Conservation (phyloP, 768 basidiomycete species). For the Fomitopsis serialis region DNA sequence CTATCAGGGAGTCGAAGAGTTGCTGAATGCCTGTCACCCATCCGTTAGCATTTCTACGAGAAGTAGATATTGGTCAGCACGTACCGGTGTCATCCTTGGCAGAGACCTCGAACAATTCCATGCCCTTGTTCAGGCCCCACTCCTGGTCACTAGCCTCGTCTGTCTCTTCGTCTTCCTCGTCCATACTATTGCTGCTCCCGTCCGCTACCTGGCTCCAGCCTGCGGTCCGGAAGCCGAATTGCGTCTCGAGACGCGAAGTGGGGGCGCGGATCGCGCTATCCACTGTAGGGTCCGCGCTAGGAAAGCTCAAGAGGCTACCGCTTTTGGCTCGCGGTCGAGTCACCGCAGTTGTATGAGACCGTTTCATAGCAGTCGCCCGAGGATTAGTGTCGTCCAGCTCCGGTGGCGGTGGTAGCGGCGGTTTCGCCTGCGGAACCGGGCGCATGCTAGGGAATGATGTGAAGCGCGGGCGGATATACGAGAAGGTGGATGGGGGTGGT, state of each 20-base stretch:
- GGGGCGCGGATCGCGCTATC: constrained; percentile 13
- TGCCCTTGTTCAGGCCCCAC: constrained; percentile 77
- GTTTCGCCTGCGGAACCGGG: constrained; percentile 37
- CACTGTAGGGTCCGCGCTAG: constrained; percentile 13
- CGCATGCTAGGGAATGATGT: constrained; percentile 66
- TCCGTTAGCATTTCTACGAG: not conserved
- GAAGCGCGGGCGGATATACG: constrained; percentile 75
- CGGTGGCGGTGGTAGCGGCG: constrained; percentile 52
- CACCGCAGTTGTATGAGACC: constrained; percentile 25
- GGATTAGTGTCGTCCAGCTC: constrained; percentile 53
- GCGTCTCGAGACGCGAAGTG: constrained; percentile 53
- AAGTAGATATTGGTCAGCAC: constrained; percentile 16
- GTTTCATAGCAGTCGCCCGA: constrained; percentile 40
- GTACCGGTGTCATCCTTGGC: constrained; percentile 83
- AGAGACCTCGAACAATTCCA: constrained; percentile 89
- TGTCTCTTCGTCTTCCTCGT: constrained; percentile 49
- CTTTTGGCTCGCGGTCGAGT: constrained; percentile 41
- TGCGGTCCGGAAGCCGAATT: constrained; percentile 44
- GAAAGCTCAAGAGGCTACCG: constrained; percentile 29
- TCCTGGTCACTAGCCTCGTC: constrained; percentile 50
- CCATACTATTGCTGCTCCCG: constrained; percentile 60
- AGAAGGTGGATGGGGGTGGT: constrained; percentile 57
- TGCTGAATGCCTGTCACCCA: constrained; percentile 60
- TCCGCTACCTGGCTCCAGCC: constrained; percentile 55
- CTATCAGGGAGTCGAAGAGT: constrained; percentile 76